phyloP scores from a whole-genome alignment of 345 rosid species.

The Boechera divaricarpa region DNA sequence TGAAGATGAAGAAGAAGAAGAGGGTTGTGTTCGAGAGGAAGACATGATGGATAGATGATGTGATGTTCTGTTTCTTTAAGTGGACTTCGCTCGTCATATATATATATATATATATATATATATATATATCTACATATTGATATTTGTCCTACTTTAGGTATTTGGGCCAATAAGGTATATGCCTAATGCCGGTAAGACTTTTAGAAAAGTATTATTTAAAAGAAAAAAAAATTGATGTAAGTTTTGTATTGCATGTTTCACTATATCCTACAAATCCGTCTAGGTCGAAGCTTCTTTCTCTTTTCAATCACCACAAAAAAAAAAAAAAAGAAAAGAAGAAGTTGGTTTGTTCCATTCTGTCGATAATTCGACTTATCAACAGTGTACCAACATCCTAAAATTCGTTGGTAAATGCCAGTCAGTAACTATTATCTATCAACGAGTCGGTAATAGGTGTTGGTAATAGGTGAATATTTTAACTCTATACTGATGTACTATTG shows the following conservation, averaged over 20 bases:
- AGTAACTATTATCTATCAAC: no score
- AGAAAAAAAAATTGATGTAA: background rate
- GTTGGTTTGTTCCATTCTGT: no score
- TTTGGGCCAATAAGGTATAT: conserved; percentile 22
- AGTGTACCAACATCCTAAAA: no score
- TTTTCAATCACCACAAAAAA: background rate
- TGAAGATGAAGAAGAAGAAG: conserved; percentile 48
- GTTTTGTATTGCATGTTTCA: background rate
- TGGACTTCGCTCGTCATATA: conserved; percentile 39
- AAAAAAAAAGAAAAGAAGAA: no score
- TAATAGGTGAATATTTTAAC: no score
- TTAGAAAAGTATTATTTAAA: background rate
- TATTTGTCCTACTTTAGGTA: conserved; percentile 33
- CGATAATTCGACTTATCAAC: no score
- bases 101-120: background rate
- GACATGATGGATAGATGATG: conserved; percentile 39
- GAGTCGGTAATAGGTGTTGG: no score
- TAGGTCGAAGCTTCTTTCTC: no score
- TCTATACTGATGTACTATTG: no score
- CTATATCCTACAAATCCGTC: background rate
- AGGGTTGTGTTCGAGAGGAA: conserved; percentile 46
- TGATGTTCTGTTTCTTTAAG: conserved; percentile 31
- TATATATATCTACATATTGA: conserved; percentile 17
- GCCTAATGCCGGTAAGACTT: conserved; percentile 32
- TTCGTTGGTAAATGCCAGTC: no score